Evolutionary conservation across 163 green algal species (phyloP).

Genomic region (Chlorella variabilis): DNA sequence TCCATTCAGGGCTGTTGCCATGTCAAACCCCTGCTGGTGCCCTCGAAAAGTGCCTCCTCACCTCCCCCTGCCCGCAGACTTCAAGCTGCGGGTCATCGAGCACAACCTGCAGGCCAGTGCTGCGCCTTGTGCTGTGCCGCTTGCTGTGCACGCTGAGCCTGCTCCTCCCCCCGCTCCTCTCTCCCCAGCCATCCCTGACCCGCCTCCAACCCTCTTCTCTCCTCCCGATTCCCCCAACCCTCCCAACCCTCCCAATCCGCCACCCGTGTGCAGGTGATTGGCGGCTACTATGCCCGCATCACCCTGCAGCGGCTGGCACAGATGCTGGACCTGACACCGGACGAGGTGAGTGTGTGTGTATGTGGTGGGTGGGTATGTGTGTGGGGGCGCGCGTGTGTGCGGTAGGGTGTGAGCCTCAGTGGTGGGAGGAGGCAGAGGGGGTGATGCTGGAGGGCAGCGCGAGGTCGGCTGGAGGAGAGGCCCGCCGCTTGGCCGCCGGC

Average conservation of each 20-base stretch:
- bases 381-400: not conserved
- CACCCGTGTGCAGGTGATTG: slow-evolving; percentile 17
- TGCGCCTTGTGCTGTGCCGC: not conserved
- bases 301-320: slow-evolving; percentile 80
- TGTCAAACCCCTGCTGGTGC: too few relatives aligned
- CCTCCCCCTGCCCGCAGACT: slow-evolving; percentile 37
- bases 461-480: too few relatives aligned
- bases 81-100: slow-evolving; percentile 85
- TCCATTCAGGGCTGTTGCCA: too few relatives aligned
- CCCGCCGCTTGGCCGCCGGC: too few relatives aligned
- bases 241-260: too few relatives aligned
- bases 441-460: too few relatives aligned
- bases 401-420: too few relatives aligned
- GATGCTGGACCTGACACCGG: slow-evolving; percentile 83
- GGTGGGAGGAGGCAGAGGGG: too few relatives aligned
- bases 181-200: not conserved
- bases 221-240: too few relatives aligned
- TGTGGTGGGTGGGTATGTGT: not conserved
- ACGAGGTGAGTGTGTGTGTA: slow-evolving; percentile 61
- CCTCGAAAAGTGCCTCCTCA: too few relatives aligned
- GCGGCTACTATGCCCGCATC: slow-evolving; percentile 95
- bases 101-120: slow-evolving; percentile 94
- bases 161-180: not conserved
- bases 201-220: too few relatives aligned
- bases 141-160: not conserved